Evolutionary conservation across 2,329 filamentous ascomycete species (phyloP), one percentile per base, ranked within the genome.

Genomic region (Fusarium multiceps): DNA sequence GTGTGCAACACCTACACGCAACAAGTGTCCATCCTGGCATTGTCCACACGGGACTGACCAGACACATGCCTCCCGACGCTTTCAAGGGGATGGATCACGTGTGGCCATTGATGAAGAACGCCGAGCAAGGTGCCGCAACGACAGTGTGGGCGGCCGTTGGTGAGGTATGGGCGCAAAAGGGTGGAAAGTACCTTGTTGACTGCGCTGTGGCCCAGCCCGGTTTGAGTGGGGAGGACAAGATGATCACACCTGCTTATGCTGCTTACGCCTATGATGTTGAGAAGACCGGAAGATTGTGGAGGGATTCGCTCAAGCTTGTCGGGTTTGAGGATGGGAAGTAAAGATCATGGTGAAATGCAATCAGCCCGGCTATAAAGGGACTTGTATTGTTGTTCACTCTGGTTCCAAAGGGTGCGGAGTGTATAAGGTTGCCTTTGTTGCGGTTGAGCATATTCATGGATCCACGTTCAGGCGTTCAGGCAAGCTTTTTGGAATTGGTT

Each of bases 11-110:
- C 0, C 42, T 74, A 1, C 70, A 74, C 20, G 63, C 72, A 0
- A 69, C 62, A 1, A 73, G 68, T 21, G 11, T 74, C 2, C 70
- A 73, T 13, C 70, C 70, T 2, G 72, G 70, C 1, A 1, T 46
- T 0, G 4, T 67, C 4, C 0, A n/a, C 0, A 68, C 63, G 3
- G 43, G 23, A 1, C 34, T 72, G 2, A 23, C 20, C 0, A 51
- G 37, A 12, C 53, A 59, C 6, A 40, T 68, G 27, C n/a, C 42
- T 0, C 51, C 51, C 1, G 32, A 46, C 3, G 56, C 30, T 0
- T 56, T 56, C 7, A 2, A 46, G 1, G 56, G 50, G 0, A 59
- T 59, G 56, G 56, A 56, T 3, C 20, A 23, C 21, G 21, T 23
- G 21, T 23, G 21, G 21, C 50, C 41, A 1, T 3, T 25, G 23